Evolutionary conservation across 257 asterid genomes (phyloP).

Genomic region (Solanum boliviense): DNA sequence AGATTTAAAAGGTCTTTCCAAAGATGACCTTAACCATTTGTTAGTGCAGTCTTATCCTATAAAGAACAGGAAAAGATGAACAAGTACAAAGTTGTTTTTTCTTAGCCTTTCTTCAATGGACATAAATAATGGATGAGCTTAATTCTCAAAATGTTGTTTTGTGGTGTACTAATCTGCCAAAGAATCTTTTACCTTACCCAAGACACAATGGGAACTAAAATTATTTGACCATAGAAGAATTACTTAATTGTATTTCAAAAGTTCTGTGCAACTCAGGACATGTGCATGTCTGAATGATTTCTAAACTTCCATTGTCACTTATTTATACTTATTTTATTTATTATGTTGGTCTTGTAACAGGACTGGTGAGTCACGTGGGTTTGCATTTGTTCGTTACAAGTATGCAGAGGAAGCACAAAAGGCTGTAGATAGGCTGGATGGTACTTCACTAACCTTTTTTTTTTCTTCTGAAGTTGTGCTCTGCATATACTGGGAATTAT

Average conservation of each 20-base stretch:
- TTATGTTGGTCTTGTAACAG: constrained; percentile 14
- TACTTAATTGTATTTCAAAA: background rate
- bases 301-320: background rate
- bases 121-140: background rate
- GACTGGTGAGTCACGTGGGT: constrained; percentile 97
- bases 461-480: background rate
- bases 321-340: background rate
- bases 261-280: background rate
- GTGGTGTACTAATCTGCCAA: background rate
- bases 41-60: background rate
- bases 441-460: constrained; percentile 12
- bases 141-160: background rate
- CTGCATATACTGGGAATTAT: background rate
- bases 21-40: background rate
- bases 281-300: background rate
- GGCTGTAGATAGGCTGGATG: constrained; percentile 95
- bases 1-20: background rate
- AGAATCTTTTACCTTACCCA: background rate
- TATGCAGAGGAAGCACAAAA: constrained; percentile 90
- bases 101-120: background rate
- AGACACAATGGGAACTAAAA: background rate
- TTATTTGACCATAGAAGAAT: background rate
- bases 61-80: background rate
- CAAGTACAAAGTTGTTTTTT: background rate
- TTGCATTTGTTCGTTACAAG: constrained; percentile 93